Conservation (phyloP, 1,284 basidiomycete species). For the Amylostereum chailletii region DNA sequence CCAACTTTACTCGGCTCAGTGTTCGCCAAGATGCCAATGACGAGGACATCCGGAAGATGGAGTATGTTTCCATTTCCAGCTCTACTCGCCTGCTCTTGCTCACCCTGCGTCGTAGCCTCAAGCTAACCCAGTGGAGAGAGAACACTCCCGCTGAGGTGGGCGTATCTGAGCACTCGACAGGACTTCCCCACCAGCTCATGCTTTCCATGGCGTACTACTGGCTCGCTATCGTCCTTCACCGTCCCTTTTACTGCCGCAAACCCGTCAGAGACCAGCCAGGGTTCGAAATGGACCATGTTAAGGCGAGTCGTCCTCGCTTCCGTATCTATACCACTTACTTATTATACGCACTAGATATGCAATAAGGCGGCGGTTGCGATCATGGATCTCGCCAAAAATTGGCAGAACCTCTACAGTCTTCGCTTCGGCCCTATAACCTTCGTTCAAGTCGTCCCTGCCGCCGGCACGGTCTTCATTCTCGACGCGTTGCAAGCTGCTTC, state of each 20-base stretch:
- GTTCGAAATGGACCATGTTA: slow-evolving; percentile 40
- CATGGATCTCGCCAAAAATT: slow-evolving; percentile 48
- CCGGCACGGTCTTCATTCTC: slow-evolving; percentile 58
- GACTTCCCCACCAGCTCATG: slow-evolving; percentile 55
- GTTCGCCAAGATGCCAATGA: slow-evolving; percentile 30
- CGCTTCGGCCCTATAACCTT: slow-evolving; percentile 59
- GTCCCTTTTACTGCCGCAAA: slow-evolving; percentile 52
- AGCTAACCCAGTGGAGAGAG: slow-evolving; percentile 54
- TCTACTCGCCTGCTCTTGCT: neutral
- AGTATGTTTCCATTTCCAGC: slow-evolving; percentile 25
- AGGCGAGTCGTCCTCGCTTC: slow-evolving; percentile 21
- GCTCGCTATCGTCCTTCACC: slow-evolving; percentile 56
- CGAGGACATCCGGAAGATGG: slow-evolving; percentile 43
- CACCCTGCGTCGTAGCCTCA: slow-evolving; percentile 28
- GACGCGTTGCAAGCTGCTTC: slow-evolving; percentile 45
- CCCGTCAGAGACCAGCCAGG: slow-evolving; percentile 30
- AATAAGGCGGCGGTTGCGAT: slow-evolving; percentile 59
- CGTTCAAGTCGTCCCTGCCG: slow-evolving; percentile 55
- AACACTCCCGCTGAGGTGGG: slow-evolving; percentile 44
- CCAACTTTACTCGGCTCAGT: slow-evolving; percentile 21
- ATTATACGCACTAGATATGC: slow-evolving; percentile 34
- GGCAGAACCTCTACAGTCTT: slow-evolving; percentile 49
- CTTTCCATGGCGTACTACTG: slow-evolving; percentile 57
- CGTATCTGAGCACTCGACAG: slow-evolving; percentile 37
- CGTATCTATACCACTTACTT: too few species aligned